Evolutionary conservation across 1,284 basidiomycete species (phyloP), one percentile per base, ranked within the genome.

Genomic region (Tilletia indica): DNA sequence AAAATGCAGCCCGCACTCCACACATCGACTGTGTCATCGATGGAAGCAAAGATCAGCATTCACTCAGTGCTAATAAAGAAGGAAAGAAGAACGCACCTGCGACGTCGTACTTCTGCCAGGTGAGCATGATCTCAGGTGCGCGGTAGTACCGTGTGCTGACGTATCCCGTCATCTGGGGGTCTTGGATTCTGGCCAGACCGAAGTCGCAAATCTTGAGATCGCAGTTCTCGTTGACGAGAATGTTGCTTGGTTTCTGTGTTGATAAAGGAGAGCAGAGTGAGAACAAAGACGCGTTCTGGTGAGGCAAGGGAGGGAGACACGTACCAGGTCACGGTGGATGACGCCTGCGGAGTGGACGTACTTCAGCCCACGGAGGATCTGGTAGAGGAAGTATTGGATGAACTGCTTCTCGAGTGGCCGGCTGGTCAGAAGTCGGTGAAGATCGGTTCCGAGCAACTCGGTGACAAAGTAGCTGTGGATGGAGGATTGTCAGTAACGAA

Each of bases 1-100:
- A 99, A 98, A 86, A 99, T 99, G 87, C 97, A 99, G 12, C 95
- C 96, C 16, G 95, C 94, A 83, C 93, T 96, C 96, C 96, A 99
- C 81, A 99, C 96, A 84, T 98, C 96, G 74, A 98, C 95, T 76
- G 77, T 8, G 16, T 34, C 19, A 11, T 16, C 31, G 5, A 42
- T 4, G 61, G 36, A 45, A 42, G 47, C 3, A 31, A 34, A 70
- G 8, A 31, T 67, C 66, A 67, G 66, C 66, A 39, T 39, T 19
- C 39, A 14, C 39, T 48, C 66, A 16, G 45, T 34, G 31, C 34
- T 31, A 31, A 16, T 39, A 3, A 9, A 38, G 16, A 42, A 38
- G 16, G 49, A 63, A 19, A 49, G 11, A n/a, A 31, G 51, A 8
- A 68, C 69, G 72, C 71, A 74, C 73, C 73, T 25, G 75, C 97